A percentile compares a stretch with the other conserved stretches of the same genome.
These are phyloP conservation scores for Collybiopsis confluens DNA, from an alignment of 768 basidiomycete species.

Conservation along the genomic window DNA sequence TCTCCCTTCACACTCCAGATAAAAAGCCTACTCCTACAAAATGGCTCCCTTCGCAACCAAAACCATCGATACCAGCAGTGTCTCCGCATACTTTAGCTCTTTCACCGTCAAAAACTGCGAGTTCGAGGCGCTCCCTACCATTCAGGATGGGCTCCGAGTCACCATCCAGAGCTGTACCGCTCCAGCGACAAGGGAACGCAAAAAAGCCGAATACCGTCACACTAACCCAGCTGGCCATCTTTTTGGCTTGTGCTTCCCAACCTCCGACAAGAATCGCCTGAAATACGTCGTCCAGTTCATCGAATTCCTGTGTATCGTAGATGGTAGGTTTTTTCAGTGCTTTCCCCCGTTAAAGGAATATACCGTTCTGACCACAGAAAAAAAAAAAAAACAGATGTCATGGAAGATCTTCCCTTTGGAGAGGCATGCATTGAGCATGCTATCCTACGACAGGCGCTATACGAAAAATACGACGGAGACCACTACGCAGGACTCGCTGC, in stretches of 20 bases:
- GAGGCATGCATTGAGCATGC: neutral
- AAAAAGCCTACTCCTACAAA: no score
- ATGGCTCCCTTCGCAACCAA: constrained; percentile 3
- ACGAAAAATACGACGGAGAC: neutral
- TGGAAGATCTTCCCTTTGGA: constrained; percentile 6
- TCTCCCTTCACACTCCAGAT: no score
- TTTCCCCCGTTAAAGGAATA: no score
- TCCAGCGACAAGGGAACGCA: neutral
- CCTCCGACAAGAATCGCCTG: neutral
- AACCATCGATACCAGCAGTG: neutral
- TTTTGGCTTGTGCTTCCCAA: neutral
- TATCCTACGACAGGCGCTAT: constrained; percentile 2
- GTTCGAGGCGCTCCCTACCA: neutral
- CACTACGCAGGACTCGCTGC: neutral
- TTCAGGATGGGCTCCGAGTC: neutral
- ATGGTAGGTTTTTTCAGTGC: constrained; percentile 3
- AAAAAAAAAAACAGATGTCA: constrained; percentile 7
- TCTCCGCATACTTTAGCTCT: constrained; percentile 6
- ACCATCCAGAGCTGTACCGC: constrained; percentile 5
- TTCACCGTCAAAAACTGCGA: neutral
- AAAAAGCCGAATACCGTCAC: constrained; percentile 4
- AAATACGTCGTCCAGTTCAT: constrained; percentile 1
- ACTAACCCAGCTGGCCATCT: constrained; percentile 5
- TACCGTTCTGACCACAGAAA: no score
- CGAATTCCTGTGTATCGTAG: constrained; percentile 8